Evolutionary conservation across 768 basidiomycete species (phyloP), one percentile per base, ranked within the genome.

Genomic region (Termitomyces heimii): DNA sequence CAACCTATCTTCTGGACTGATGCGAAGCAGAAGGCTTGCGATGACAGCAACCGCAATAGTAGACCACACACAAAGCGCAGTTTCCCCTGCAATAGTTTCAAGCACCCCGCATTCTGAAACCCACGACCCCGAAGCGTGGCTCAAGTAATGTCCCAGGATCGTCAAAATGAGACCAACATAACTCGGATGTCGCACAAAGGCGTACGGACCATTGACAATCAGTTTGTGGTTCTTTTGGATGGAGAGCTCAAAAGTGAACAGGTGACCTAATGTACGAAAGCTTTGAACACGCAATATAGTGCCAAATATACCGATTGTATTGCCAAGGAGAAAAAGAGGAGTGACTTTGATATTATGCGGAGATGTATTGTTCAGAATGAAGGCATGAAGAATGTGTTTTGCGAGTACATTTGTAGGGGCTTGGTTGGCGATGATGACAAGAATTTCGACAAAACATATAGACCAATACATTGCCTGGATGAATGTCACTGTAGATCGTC

Each of bases 191-290:
- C 75, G 68, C 16, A 75, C 66, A 45, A 67, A 52, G 5, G 72
- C 57, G 53, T 77, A 77, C 0, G 74, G 75, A 1, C 75, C 74
- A 2, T 60, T 35, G 0, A 67, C 67, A 29, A 76, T 48, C 49
- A 77, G 70, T 39, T 34, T 54, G 56, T 77, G 75, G n/a, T 68
- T 60, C 31, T 68, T 61, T 48, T 60, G 67, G 18, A 76, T 66
- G 53, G 67, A 67, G 6, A 76, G 66, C 45, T 75, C 71, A 53
- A 76, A 76, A 1, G 72, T 76, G 64, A 76, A 77, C 13, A 70
- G 61, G 5, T 58, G 59, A 22, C 74, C 75, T 9, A 77, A 69
- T 2, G 70, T 67, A 34, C 67, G 66, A 58, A 70, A 77, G 59
- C 73, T 75, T 18, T 58, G 44, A 10, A 68, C 50, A 3, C 74